Conservation (phyloP, 257 asterid genomes). For the Echites panduratus region DNA sequence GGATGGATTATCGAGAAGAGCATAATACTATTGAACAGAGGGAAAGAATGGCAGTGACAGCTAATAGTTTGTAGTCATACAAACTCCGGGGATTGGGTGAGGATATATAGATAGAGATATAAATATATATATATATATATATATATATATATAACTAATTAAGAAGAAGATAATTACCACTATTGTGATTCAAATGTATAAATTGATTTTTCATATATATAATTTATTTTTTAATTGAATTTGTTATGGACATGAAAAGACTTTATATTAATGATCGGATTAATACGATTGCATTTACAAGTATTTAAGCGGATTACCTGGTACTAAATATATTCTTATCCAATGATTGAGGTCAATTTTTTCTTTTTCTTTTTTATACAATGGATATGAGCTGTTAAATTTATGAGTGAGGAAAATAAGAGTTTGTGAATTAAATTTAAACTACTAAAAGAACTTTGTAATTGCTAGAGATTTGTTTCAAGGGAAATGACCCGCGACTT, state of each 20-base stretch:
- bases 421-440: too few species aligned
- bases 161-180: neutral
- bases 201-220: neutral
- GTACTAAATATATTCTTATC: too few species aligned
- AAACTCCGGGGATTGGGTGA: slow-evolving; percentile 24
- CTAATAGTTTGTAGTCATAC: slow-evolving; percentile 29
- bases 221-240: too few species aligned
- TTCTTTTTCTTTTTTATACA: too few species aligned
- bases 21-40: slow-evolving; percentile 25
- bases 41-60: slow-evolving; percentile 45
- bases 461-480: too few species aligned
- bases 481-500: too few species aligned
- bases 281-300: neutral
- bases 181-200: neutral
- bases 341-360: neutral
- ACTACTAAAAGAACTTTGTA: too few species aligned
- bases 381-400: neutral
- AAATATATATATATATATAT: too few species aligned
- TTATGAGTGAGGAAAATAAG: too few species aligned
- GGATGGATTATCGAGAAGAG: slow-evolving; percentile 18
- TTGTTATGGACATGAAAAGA: neutral
- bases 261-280: neutral
- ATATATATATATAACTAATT: too few species aligned
- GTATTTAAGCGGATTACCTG: neutral
- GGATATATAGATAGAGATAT: neutral